These are phyloP conservation scores for Aureobasidium sp. DNA, from an alignment of 2,329 filamentous ascomycete species.

Conservation along the genomic window DNA sequence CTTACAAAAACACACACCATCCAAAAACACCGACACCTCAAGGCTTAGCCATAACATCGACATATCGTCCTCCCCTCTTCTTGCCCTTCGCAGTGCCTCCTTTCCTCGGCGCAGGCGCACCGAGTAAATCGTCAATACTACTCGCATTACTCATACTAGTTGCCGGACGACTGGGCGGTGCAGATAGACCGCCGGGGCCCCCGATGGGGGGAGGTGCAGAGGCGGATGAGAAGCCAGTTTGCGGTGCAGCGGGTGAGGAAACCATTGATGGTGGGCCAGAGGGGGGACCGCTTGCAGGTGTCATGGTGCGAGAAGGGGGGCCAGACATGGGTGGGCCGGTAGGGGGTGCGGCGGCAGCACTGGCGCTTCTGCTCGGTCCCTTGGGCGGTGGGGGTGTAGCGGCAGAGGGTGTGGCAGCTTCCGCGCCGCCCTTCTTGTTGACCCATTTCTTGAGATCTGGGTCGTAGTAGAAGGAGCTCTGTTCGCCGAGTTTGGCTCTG, in stretches of 20 bases:
- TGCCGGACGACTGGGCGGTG: constrained; percentile 57
- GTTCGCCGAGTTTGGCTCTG: constrained; percentile 85
- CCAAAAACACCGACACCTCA: neutral
- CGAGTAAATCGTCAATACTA: constrained; percentile 87
- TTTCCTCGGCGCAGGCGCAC: constrained; percentile 62
- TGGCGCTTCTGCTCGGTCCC: constrained; percentile 34
- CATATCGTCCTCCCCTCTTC: constrained; percentile 80
- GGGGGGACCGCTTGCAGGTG: constrained; percentile 14
- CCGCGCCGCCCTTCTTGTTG: constrained; percentile 77
- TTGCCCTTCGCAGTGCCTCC: constrained; percentile 50
- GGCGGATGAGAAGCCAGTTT: constrained; percentile 22
- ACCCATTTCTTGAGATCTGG: constrained; percentile 96
- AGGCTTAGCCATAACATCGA: constrained; percentile 83
- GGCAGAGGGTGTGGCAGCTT: constrained; percentile 48
- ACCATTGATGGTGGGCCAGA: constrained; percentile 21
- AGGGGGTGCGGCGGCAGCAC: constrained; percentile 13
- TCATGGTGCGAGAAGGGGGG: constrained; percentile 21
- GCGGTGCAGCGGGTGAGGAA: neutral
- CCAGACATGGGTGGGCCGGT: constrained; percentile 14
- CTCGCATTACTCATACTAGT: constrained; percentile 87
- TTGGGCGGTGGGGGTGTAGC: constrained; percentile 69
- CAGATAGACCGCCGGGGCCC: constrained; percentile 27
- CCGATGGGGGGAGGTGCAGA: neutral
- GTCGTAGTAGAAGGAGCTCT: constrained; percentile 89
- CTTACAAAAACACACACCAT: too few relatives aligned